phyloP scores from a whole-genome alignment of 805 yeast species.

The Ogataea trehalophila region DNA sequence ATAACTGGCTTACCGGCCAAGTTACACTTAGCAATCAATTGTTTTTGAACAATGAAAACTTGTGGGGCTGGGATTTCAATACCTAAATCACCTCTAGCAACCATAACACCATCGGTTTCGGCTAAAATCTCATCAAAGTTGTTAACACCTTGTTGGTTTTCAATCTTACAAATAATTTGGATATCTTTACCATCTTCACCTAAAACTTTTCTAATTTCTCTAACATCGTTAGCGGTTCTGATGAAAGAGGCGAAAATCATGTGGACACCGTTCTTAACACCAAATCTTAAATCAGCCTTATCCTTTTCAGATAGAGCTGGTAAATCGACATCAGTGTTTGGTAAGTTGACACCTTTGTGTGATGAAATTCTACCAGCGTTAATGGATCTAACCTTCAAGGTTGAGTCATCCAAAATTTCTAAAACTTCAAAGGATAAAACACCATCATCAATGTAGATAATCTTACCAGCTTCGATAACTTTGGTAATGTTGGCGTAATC shows the following conservation, averaged over 20 bases:
- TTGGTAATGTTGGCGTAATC: constrained; percentile 96
- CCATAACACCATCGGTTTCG: constrained; percentile 99
- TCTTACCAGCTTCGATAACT: constrained; percentile 82
- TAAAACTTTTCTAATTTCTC: constrained; percentile 84
- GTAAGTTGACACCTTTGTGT: constrained; percentile 98
- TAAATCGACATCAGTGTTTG: constrained; percentile 97
- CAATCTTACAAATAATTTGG: constrained; percentile 96
- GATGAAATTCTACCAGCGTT: constrained; percentile 95
- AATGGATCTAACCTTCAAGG: constrained; percentile 81
- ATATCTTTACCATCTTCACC: constrained; percentile 97
- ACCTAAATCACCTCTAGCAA: constrained; percentile 99
- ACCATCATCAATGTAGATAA: constrained; percentile 97
- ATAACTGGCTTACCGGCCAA: constrained; percentile 99
- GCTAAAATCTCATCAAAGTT: constrained; percentile 93
- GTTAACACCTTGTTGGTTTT: constrained; percentile 99
- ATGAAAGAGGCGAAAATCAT: constrained; percentile 98
- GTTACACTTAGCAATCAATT: constrained; percentile 98
- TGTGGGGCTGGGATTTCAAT: constrained; percentile 99
- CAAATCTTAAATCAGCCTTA: constrained; percentile 84
- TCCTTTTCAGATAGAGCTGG: constrained; percentile 98
- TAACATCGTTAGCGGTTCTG: constrained; percentile 88
- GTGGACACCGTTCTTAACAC: constrained; percentile 96
- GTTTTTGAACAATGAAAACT: constrained; percentile 98
- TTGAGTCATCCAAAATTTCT: constrained; percentile 73
- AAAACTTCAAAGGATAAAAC: constrained; percentile 90